Conservation (phyloP, 148 eudicot species). For the Vaccinium vitisidaea region DNA sequence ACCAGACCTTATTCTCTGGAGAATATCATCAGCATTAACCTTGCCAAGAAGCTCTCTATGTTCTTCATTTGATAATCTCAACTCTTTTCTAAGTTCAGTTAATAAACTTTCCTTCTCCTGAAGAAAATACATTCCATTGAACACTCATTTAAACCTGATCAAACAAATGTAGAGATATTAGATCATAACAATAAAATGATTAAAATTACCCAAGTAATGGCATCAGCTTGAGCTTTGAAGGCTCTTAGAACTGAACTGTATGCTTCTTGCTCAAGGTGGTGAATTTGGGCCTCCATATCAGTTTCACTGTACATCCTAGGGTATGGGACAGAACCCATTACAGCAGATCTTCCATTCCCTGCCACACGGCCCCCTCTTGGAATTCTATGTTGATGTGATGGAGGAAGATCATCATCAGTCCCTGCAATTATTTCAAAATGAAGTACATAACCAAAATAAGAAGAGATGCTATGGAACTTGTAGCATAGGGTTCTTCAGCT, state of each 20-base stretch:
- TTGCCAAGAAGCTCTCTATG: conserved; percentile 78
- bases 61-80: conserved; percentile 88
- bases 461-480: neutral
- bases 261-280: conserved; percentile 69
- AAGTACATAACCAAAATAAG: neutral
- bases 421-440: conserved; percentile 37
- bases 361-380: conserved; percentile 50
- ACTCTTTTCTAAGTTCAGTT: conserved; percentile 88
- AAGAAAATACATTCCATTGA: conserved; percentile 28
- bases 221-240: conserved; percentile 79
- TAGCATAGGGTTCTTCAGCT: neutral
- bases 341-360: conserved; percentile 55
- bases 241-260: conserved; percentile 67
- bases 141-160: conserved; percentile 27
- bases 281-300: conserved; percentile 65
- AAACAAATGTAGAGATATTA: conserved; percentile 17
- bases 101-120: conserved; percentile 85
- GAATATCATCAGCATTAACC: conserved; percentile 81
- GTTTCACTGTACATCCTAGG: conserved; percentile 44
- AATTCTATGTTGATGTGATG: conserved; percentile 48
- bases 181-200: neutral
- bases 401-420: conserved; percentile 69
- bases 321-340: conserved; percentile 40
- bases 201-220: conserved; percentile 64
- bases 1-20: conserved; percentile 73